Percentiles rank a stretch among this genome's conserved stretches.
These are phyloP conservation scores for Cucurbita argyrosperma DNA, from an alignment of 306 rosid genomes.

Conservation along the genomic window DNA sequence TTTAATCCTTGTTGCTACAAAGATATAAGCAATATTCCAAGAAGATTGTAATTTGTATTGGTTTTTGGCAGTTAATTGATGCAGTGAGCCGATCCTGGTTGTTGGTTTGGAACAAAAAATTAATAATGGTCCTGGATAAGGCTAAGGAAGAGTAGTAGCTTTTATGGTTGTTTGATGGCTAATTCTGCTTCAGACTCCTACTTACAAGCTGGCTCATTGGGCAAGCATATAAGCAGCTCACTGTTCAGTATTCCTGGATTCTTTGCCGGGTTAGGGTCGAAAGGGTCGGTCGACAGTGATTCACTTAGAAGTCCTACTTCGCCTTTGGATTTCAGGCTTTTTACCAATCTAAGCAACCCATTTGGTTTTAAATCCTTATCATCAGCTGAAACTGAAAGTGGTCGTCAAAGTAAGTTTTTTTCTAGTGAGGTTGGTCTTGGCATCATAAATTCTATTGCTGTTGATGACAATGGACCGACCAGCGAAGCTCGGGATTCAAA, in stretches of 20 bases:
- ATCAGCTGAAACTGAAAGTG: slow-evolving; percentile 15
- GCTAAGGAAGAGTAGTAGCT: slow-evolving; percentile 17
- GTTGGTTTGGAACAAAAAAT: background rate
- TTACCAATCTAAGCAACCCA: slow-evolving; percentile 46
- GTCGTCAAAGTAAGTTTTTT: slow-evolving; percentile 28
- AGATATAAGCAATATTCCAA: background rate
- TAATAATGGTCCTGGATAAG: background rate
- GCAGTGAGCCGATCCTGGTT: background rate
- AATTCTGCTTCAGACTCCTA: slow-evolving; percentile 38
- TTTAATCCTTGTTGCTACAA: background rate
- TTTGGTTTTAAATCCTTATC: slow-evolving; percentile 24
- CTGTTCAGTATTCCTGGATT: slow-evolving; percentile 51
- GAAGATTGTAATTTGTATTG: background rate
- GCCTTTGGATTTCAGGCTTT: slow-evolving; percentile 53
- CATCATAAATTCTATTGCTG: slow-evolving; percentile 45
- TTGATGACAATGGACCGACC: slow-evolving; percentile 29
- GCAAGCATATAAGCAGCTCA: slow-evolving; percentile 44
- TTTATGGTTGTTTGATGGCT: slow-evolving; percentile 38
- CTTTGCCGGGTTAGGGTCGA: slow-evolving; percentile 37
- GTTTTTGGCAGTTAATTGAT: slow-evolving; percentile 1
- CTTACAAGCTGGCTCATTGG: slow-evolving; percentile 25
- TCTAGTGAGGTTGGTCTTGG: slow-evolving; percentile 58
- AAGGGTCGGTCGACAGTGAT: slow-evolving; percentile 40
- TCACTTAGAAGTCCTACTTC: slow-evolving; percentile 72
- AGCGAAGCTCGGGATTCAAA: slow-evolving; percentile 28